Evolutionary conservation across 495 filamentous ascomycete species (phyloP).

Genomic region (Evernia prunastri): DNA sequence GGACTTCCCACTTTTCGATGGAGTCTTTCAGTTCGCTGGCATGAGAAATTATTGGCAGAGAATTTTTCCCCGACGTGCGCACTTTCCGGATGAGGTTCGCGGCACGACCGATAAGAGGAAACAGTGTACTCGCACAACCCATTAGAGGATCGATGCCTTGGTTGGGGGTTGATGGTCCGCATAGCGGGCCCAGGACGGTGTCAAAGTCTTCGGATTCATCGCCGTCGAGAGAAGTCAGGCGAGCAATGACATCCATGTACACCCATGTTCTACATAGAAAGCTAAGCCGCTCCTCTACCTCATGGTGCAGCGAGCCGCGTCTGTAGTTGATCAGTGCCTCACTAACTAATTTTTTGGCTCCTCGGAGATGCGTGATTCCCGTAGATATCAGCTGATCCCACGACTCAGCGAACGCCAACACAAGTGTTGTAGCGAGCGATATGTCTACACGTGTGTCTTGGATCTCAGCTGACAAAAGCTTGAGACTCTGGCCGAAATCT

Average conservation of each 20-base stretch:
- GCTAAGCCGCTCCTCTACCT: slow-evolving; percentile 51
- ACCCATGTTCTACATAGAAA: slow-evolving; percentile 76
- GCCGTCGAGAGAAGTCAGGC: slow-evolving; percentile 60
- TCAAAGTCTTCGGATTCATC: slow-evolving; percentile 52
- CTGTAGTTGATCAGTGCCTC: slow-evolving; percentile 46
- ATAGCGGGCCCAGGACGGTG: slow-evolving; percentile 33
- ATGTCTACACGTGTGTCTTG: slow-evolving; percentile 57
- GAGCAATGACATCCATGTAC: slow-evolving; percentile 77
- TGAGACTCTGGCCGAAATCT: slow-evolving; percentile 64
- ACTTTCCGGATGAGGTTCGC: slow-evolving; percentile 63
- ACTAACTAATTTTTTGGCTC: slow-evolving; percentile 59
- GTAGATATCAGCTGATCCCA: slow-evolving; percentile 74
- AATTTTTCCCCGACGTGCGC: slow-evolving; percentile 51
- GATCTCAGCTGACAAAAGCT: slow-evolving; percentile 50
- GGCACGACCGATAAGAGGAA: slow-evolving; percentile 65
- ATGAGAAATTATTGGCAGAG: slow-evolving; percentile 54
- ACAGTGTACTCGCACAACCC: slow-evolving; percentile 66
- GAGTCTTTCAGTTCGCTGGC: slow-evolving; percentile 58
- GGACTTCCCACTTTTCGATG: slow-evolving; percentile 60
- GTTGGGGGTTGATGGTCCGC: slow-evolving; percentile 37
- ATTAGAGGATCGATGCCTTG: slow-evolving; percentile 68
- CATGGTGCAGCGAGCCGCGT: slow-evolving; percentile 29
- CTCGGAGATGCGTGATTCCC: slow-evolving; percentile 66
- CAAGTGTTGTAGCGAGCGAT: slow-evolving; percentile 67
- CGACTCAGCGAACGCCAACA: slow-evolving; percentile 68